Evolutionary conservation across 805 yeast genomes (phyloP), one percentile per base, ranked within the genome.

Genomic region (Schwanniomyces pseudopolymorphus): DNA sequence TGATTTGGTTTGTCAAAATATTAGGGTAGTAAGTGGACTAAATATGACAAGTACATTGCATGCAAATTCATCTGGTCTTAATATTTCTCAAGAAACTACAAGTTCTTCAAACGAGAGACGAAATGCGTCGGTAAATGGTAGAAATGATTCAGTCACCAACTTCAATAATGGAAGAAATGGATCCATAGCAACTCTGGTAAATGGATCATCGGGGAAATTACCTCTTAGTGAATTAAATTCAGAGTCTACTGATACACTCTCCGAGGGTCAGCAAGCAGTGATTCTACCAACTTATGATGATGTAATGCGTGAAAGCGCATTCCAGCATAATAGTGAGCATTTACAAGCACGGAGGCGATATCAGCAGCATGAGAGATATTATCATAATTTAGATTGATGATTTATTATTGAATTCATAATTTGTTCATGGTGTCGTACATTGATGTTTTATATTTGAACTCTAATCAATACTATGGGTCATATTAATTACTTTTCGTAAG

Each of bases 241-340:
- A n/a, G 20, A 22, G 5, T 22, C 40, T 38, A n/a, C 40, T 9
- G 31, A 38, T n/a, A n/a, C 28, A 8, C 7, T n/a, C 2, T 2
- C 28, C 13, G 20, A 19, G 3, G 10, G 6, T 9, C 7, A 38
- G n/a, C 20, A 38, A 44, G 33, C 20, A 17, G 16, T 16, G 22
- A 43, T 38, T 10, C 55, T 67, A 24, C 75, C 75, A 1, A 67
- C 74, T 0, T 70, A 70, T 51, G 72, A 68, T 31, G 75, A 69
- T 24, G 74, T 62, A 5, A 51, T 69, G 45, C 49, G 60, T 22
- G 72, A 67, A 42, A 48, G 55, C 19, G 51, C 57, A 14, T 62
- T 52, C 45, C 73, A 67, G 47, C 62, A 66, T 45, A 56, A 58
- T 27, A 51, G 62, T 37, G 73, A 69, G 41, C 70, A 69, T 41